phyloP scores from a whole-genome alignment of 441 rosid genomes.

The Isatis lusitanica region DNA sequence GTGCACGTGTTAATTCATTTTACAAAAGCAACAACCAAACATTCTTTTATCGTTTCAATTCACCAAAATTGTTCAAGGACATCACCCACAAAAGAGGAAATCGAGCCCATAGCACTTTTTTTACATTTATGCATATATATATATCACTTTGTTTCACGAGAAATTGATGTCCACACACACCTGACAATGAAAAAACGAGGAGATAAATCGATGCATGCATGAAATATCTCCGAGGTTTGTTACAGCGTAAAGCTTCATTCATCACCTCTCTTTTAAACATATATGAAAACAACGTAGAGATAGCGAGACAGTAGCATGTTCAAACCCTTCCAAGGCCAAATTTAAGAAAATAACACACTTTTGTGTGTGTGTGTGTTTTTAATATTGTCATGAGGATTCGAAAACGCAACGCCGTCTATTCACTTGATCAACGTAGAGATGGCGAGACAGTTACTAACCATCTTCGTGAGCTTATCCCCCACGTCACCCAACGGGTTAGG shows the following conservation, averaged over 20 bases:
- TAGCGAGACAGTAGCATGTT: conserved; percentile 5
- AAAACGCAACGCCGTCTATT: conserved; percentile 7
- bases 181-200: conserved; percentile 14
- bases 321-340: neutral
- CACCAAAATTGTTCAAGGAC: neutral
- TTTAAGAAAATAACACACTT: conserved; percentile 4
- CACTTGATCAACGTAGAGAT: conserved; percentile 48
- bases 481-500: conserved; percentile 35
- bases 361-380: neutral
- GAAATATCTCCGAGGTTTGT: conserved; percentile 7
- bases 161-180: neutral
- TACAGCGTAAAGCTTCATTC: conserved; percentile 13
- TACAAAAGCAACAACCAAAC: neutral
- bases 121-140: neutral
- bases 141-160: conserved; percentile 9
- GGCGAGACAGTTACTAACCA: conserved; percentile 59
- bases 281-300: conserved; percentile 7
- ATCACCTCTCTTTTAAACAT: conserved; percentile 13
- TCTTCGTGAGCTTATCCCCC: conserved; percentile 35
- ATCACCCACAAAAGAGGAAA: neutral
- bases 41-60: neutral
- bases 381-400: neutral
- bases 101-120: neutral
- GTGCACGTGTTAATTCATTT: neutral
- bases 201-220: conserved; percentile 8